These are phyloP conservation scores for Vaucheria bursata DNA, from an alignment of 352 stramenopile genomes.

Conservation along the genomic window DNA sequence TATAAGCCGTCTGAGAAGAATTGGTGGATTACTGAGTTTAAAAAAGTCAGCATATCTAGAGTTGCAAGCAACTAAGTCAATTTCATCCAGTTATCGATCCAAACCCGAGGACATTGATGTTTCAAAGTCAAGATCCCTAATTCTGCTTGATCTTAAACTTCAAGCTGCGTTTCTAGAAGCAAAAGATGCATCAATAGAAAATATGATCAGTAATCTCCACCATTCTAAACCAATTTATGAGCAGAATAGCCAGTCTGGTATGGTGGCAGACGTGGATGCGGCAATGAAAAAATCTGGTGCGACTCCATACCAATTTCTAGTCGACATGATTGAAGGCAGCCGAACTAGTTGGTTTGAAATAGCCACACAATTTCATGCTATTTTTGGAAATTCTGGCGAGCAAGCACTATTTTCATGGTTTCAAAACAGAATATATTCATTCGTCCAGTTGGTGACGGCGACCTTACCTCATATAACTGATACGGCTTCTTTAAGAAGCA, in stretches of 20 bases:
- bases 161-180: constrained; percentile 66
- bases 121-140: background rate
- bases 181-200: constrained; percentile 58
- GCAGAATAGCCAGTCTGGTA: background rate
- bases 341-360: constrained; percentile 48
- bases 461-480: constrained; percentile 33
- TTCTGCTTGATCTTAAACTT: constrained; percentile 55
- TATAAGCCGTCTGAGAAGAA: constrained; percentile 59
- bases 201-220: constrained; percentile 36
- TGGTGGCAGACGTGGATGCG: background rate
- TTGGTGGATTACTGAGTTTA: constrained; percentile 62
- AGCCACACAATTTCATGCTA: constrained; percentile 42
- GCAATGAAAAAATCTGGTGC: background rate
- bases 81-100: constrained; percentile 15
- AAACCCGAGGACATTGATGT: background rate
- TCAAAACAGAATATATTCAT: constrained; percentile 20
- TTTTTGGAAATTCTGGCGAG: constrained; percentile 31
- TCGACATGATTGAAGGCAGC: constrained; percentile 44
- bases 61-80: constrained; percentile 12
- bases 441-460: constrained; percentile 25
- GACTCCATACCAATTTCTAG: constrained; percentile 9
- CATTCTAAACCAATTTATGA: background rate
- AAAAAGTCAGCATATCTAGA: constrained; percentile 10
- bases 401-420: constrained; percentile 42
- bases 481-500: constrained; percentile 16